phyloP scores from a whole-genome alignment of 768 basidiomycete genomes.

The Mycena galopus region DNA sequence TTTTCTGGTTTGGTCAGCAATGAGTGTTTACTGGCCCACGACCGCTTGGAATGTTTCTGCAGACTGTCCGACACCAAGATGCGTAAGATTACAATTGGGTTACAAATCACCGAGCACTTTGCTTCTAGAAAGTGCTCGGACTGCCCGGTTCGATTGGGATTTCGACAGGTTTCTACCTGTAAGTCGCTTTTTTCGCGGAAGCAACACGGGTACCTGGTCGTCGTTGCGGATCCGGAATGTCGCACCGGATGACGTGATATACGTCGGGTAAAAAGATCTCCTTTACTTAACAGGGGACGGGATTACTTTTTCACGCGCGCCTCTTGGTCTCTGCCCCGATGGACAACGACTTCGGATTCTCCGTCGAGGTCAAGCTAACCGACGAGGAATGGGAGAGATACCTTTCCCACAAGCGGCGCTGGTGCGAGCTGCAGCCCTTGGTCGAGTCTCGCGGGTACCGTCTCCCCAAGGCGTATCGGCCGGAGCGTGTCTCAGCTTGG shows the following conservation, averaged over 20 bases:
- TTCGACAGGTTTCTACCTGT: too few relatives aligned
- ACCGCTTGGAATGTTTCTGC: too few relatives aligned
- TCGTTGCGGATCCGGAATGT: too few relatives aligned
- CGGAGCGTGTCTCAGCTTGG: slow-evolving; percentile 32
- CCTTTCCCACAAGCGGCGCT: slow-evolving; percentile 35
- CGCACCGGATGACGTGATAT: not conserved
- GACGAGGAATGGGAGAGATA: slow-evolving; percentile 1
- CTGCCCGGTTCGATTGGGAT: too few relatives aligned
- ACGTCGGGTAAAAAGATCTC: not conserved
- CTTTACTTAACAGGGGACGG: not conserved
- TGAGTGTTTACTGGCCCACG: too few relatives aligned
- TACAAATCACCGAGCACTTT: too few relatives aligned
- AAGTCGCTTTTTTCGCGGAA: too few relatives aligned
- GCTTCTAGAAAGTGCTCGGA: too few relatives aligned
- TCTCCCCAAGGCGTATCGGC: slow-evolving; percentile 26
- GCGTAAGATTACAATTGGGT: too few relatives aligned
- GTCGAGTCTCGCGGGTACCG: slow-evolving; percentile 35
- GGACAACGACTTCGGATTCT: slow-evolving; percentile 35
- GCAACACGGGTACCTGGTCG: too few relatives aligned
- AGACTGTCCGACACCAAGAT: too few relatives aligned
- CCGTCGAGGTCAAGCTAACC: slow-evolving; percentile 32
- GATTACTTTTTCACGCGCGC: not conserved
- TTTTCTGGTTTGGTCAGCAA: too few relatives aligned
- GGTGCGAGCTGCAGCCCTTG: slow-evolving; percentile 35
- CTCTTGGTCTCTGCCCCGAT: slow-evolving; percentile 10